phyloP scores from a whole-genome alignment of 352 stramenopile species.

The Pythium coloratum region DNA sequence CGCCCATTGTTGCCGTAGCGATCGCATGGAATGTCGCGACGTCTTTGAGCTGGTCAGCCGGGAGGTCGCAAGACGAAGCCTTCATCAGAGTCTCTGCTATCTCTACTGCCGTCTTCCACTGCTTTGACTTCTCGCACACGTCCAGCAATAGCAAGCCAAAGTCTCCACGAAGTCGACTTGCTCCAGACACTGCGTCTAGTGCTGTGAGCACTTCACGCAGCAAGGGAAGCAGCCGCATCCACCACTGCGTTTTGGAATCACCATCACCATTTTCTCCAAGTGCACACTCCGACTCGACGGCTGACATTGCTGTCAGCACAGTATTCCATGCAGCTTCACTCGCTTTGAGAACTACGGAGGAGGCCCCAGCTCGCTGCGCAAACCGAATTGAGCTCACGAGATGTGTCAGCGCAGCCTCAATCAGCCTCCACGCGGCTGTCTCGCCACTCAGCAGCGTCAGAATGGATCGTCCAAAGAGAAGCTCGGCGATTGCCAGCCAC shows the following conservation, averaged over 20 bases:
- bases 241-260: not conserved
- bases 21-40: constrained; percentile 56
- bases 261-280: constrained; percentile 13
- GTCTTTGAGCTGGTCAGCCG: constrained; percentile 39
- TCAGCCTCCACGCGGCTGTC: constrained; percentile 40
- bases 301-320: constrained; percentile 34
- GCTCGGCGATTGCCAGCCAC: constrained; percentile 70
- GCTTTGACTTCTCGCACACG: constrained; percentile 45
- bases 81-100: constrained; percentile 21
- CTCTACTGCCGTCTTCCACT: constrained; percentile 45
- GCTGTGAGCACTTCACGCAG: constrained; percentile 15
- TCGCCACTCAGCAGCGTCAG: constrained; percentile 48
- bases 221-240: constrained; percentile 9
- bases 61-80: constrained; percentile 12
- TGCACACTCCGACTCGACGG: constrained; percentile 23
- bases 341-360: constrained; percentile 41
- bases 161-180: constrained; percentile 40
- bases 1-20: constrained; percentile 59
- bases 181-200: not conserved
- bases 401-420: constrained; percentile 53
- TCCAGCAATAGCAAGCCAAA: constrained; percentile 57
- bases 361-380: constrained; percentile 27
- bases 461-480: constrained; percentile 56
- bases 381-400: constrained; percentile 55
- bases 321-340: constrained; percentile 84